These are phyloP conservation scores for Theobroma cacao DNA, from an alignment of 345 rosid species.

Conservation along the genomic window DNA sequence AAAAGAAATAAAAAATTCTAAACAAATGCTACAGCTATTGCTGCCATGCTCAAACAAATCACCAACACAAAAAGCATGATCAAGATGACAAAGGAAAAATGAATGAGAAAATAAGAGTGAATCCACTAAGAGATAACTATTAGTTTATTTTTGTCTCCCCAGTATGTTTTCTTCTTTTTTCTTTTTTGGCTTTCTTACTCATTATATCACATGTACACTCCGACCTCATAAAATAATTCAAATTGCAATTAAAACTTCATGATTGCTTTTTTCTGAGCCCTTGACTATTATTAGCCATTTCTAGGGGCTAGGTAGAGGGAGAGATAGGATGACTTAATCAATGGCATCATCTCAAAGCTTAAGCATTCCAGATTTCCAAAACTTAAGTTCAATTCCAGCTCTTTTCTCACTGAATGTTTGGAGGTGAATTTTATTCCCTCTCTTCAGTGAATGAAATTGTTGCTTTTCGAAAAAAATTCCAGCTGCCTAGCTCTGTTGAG, in stretches of 20 bases:
- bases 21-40: background rate
- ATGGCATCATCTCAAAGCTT: too few relatives aligned
- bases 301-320: too few relatives aligned
- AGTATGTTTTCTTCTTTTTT: background rate
- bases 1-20: background rate
- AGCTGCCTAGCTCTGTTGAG: too few relatives aligned
- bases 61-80: background rate
- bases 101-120: background rate
- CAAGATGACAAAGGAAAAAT: background rate
- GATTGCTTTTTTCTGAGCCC: background rate
- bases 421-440: too few relatives aligned
- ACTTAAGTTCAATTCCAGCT: too few relatives aligned
- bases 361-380: too few relatives aligned
- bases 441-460: too few relatives aligned
- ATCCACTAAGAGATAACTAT: background rate
- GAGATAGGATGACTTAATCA: too few relatives aligned
- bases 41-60: background rate
- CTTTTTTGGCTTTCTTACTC: background rate
- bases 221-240: background rate
- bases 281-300: too few relatives aligned
- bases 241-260: background rate
- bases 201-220: background rate
- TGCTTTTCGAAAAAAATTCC: too few relatives aligned
- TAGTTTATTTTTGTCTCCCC: background rate
- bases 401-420: too few relatives aligned